Evolutionary conservation across 2,329 filamentous ascomycete species (phyloP).

Genomic region (Colletotrichum abscissum): DNA sequence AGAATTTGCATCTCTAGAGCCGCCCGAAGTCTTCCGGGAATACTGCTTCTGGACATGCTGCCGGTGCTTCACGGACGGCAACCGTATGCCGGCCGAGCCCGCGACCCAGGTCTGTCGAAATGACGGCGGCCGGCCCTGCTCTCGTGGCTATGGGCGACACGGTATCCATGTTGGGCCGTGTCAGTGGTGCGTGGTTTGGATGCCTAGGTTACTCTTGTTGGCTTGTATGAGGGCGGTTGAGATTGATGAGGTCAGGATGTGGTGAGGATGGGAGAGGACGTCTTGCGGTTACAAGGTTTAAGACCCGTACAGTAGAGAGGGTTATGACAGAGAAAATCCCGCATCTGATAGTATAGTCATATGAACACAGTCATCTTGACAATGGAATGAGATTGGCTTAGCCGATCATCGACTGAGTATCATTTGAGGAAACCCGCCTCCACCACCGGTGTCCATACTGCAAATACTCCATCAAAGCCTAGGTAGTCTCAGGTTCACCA

Average conservation of each 20-base stretch:
- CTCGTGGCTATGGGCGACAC: too few species aligned
- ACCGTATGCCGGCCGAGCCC: neutral
- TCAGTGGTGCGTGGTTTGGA: neutral
- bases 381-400: too few species aligned
- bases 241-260: too few species aligned
- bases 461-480: too few species aligned
- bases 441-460: fast-evolving
- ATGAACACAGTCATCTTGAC: neutral
- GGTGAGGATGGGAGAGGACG: too few species aligned
- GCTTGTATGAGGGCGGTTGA: neutral
- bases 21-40: neutral
- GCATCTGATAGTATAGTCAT: neutral
- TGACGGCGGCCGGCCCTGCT: neutral
- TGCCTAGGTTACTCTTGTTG: neutral
- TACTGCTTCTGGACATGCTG: neutral
- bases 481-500: too few species aligned
- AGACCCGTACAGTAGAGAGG: neutral
- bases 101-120: neutral
- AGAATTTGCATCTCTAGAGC: neutral
- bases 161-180: neutral
- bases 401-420: too few species aligned
- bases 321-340: neutral
- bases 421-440: too few species aligned
- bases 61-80: neutral
- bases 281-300: too few species aligned